Evolutionary conservation across 129 eudicot species (phyloP).

Genomic region (Kitagawia praeruptora): DNA sequence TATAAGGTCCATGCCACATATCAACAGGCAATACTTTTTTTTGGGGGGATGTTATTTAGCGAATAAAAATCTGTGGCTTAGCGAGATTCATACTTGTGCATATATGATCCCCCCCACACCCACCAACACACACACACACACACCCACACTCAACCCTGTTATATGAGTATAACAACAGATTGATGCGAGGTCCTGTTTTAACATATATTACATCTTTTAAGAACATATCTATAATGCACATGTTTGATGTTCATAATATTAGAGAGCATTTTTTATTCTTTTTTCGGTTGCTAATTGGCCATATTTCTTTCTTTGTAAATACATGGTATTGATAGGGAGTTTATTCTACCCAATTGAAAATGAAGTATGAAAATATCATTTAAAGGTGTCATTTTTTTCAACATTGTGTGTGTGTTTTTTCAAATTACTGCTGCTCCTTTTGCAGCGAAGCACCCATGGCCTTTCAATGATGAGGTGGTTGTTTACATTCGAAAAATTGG

Average conservation of each 20-base stretch:
- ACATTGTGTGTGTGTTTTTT: neutral
- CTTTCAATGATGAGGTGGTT: constrained; percentile 59
- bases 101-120: too few species aligned
- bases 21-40: neutral
- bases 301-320: too few species aligned
- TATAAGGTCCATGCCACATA: neutral
- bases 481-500: constrained; percentile 57
- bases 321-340: neutral
- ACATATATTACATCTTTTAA: neutral
- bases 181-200: neutral
- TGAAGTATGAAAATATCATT: neutral
- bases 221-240: too few species aligned
- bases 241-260: too few species aligned
- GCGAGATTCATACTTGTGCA: neutral
- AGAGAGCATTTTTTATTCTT: too few species aligned
- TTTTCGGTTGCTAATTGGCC: too few species aligned
- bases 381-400: neutral
- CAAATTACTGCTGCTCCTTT: neutral
- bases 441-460: constrained; percentile 68
- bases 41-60: neutral
- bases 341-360: neutral
- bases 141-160: neutral
- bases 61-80: neutral
- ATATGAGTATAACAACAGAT: neutral
- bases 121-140: too few species aligned